Evolutionary conservation across 2,329 filamentous ascomycete species (phyloP).

Genomic region (Fusarium chlamydosporum): DNA sequence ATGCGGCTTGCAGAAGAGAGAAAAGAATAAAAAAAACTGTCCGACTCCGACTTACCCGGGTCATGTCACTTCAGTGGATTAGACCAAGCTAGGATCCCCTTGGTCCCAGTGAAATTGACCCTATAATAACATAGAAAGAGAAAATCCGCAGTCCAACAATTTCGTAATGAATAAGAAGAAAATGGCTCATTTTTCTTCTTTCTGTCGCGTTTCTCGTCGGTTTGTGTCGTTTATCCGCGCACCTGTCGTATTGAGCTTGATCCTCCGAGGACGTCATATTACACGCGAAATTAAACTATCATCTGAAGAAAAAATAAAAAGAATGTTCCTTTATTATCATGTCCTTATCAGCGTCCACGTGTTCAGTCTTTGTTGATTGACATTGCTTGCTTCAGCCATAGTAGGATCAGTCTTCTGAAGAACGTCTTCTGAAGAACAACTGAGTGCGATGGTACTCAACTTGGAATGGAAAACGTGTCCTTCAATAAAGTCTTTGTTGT

Average conservation of each 20-base stretch:
- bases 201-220: neutral
- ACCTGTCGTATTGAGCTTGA: neutral
- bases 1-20: neutral
- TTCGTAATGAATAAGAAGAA: conserved; percentile 1
- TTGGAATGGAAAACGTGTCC: too few relatives aligned
- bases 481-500: too few relatives aligned
- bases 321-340: neutral
- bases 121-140: conserved; percentile 2
- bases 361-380: too few relatives aligned
- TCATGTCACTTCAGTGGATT: conserved; percentile 4
- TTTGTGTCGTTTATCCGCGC: neutral
- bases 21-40: neutral
- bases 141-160: neutral
- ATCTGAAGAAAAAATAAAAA: neutral
- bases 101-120: conserved; percentile 11
- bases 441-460: too few relatives aligned
- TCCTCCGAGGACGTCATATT: neutral
- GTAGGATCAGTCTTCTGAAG: too few relatives aligned
- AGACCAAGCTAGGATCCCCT: neutral
- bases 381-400: too few relatives aligned
- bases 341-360: neutral
- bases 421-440: too few relatives aligned
- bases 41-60: neutral
- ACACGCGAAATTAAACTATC: neutral
- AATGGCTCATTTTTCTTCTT: neutral